Conservation (phyloP, 108 stramenopile genomes). For the Fistulifera pelliculosa region DNA sequence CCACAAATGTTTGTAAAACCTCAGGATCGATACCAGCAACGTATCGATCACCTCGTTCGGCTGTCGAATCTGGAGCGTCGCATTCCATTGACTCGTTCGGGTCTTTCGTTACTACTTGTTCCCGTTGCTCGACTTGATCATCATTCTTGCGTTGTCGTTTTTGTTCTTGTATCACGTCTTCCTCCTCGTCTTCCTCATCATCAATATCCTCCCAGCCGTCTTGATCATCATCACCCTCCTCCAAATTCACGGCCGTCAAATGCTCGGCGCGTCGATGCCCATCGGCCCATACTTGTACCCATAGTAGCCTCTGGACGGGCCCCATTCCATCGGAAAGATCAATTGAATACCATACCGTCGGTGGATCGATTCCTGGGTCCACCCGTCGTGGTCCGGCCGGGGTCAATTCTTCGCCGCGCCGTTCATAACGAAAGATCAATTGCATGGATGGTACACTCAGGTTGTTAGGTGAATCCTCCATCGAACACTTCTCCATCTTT, state of each 20-base stretch:
- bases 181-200: conserved; percentile 17
- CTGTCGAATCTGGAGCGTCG: background rate
- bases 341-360: conserved; percentile 47
- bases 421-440: conserved; percentile 29
- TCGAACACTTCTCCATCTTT: no score
- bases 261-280: conserved; percentile 35
- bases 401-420: conserved; percentile 10
- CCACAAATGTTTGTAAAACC: conserved; percentile 34
- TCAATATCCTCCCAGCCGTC: conserved; percentile 33
- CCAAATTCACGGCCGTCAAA: conserved; percentile 38
- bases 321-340: conserved; percentile 51
- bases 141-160: background rate
- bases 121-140: background rate
- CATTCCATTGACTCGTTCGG: background rate
- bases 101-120: background rate
- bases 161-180: conserved; percentile 3
- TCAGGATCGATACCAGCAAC: conserved; percentile 65
- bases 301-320: conserved; percentile 35
- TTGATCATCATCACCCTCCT: conserved; percentile 29
- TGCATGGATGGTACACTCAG: conserved; percentile 6
- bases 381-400: background rate
- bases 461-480: no score
- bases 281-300: conserved; percentile 40
- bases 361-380: background rate
- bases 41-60: conserved; percentile 36